These are phyloP conservation scores for Gynochthodes officinalis DNA, from an alignment of 257 asterid species.

Conservation along the genomic window DNA sequence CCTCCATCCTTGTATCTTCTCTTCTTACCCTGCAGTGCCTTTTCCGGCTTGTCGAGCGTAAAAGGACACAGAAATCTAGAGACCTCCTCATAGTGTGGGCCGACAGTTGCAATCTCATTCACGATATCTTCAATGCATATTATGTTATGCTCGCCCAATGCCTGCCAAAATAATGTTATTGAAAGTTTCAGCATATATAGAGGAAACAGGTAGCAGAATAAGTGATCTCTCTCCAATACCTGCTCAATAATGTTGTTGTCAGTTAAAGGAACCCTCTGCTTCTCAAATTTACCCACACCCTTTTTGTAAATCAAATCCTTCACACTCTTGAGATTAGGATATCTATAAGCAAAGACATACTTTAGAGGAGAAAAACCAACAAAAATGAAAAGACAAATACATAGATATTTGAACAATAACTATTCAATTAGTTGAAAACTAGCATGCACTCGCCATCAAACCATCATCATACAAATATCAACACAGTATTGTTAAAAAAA, in stretches of 20 bases:
- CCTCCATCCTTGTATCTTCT: constrained; percentile 75
- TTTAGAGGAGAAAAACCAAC: not conserved
- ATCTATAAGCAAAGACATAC: constrained; percentile 34
- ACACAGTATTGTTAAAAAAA: not conserved
- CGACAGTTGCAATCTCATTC: constrained; percentile 60
- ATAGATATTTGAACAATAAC: not conserved
- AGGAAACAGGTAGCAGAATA: not conserved
- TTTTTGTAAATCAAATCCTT: constrained; percentile 90
- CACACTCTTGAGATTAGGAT: constrained; percentile 80
- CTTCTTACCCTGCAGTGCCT: constrained; percentile 75
- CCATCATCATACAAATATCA: not conserved
- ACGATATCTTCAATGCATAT: constrained; percentile 86
- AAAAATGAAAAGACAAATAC: not conserved
- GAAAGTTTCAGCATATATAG: not conserved
- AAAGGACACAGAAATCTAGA: constrained; percentile 70
- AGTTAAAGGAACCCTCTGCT: constrained; percentile 66
- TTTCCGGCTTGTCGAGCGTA: constrained; percentile 66
- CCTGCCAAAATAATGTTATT: constrained; percentile 36
- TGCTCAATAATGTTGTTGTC: constrained; percentile 80
- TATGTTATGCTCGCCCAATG: constrained; percentile 60
- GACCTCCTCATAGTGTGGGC: constrained; percentile 65
- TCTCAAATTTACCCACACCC: constrained; percentile 64
- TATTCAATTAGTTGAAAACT: not conserved
- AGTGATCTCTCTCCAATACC: constrained; percentile 34
- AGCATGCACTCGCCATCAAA: not conserved